phyloP scores from a whole-genome alignment of 2,329 filamentous ascomycete species.

The Septoria linicola region DNA sequence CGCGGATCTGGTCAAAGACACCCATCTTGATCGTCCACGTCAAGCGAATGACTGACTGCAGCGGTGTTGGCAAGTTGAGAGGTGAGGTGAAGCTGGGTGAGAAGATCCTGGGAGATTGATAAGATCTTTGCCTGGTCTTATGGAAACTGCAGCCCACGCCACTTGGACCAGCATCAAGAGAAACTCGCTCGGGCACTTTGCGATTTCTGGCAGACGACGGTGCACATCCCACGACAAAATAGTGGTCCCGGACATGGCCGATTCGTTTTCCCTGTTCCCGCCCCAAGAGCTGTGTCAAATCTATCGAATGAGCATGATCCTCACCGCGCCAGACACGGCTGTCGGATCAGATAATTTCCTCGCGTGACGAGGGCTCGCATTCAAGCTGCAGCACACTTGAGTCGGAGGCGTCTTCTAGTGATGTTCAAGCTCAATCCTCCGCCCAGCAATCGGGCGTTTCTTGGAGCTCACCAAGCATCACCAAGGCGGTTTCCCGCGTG shows the following conservation, averaged over 20 bases:
- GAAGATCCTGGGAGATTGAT: constrained; percentile 14
- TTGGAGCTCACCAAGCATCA: constrained; percentile 1
- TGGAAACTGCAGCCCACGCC: neutral
- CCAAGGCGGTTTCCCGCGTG: constrained; percentile 1
- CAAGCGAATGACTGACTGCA: neutral
- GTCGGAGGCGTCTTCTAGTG: too few species aligned
- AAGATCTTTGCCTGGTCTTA: constrained; percentile 1
- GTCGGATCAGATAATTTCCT: neutral
- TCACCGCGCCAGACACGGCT: neutral
- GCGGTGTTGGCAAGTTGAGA: neutral
- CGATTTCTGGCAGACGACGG: neutral
- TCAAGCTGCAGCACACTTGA: too few species aligned
- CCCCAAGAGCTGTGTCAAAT: neutral
- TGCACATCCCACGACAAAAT: neutral
- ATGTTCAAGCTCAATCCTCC: too few species aligned
- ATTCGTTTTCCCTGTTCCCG: neutral
- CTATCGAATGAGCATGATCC: neutral
- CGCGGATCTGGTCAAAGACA: constrained; percentile 17
- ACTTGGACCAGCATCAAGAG: too few species aligned
- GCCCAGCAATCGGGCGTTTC: neutral
- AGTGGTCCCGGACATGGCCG: too few species aligned
- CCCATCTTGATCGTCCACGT: constrained; percentile 11
- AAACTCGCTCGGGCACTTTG: neutral
- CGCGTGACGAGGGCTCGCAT: too few species aligned
- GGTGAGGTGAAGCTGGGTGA: neutral